phyloP scores from a whole-genome alignment of 192 early-diverging fungal species.

The Podila epigama region DNA sequence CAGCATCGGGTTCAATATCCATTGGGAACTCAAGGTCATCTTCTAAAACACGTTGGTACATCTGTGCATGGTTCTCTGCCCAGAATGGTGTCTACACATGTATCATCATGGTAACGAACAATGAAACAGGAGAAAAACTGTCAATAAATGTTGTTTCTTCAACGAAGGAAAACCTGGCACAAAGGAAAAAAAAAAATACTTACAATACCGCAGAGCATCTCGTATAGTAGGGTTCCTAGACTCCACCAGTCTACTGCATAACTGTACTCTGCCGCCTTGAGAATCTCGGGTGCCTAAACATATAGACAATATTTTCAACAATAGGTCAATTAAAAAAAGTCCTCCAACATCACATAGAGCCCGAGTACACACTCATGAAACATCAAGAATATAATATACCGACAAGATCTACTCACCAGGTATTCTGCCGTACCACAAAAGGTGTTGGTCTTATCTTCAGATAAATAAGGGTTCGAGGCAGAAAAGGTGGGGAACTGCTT shows the following conservation, averaged over 20 bases:
- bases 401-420: conserved; percentile 45
- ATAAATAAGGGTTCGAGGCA: conserved; percentile 10
- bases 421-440: conserved; percentile 87
- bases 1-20: conserved; percentile 52
- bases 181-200: conserved; percentile 11
- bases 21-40: conserved; percentile 60
- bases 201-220: conserved; percentile 85
- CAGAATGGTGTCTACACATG: conserved; percentile 58
- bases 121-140: no score
- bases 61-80: conserved; percentile 62
- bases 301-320: no score
- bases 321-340: background rate
- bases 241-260: conserved; percentile 92
- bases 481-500: conserved; percentile 69
- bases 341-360: background rate
- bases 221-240: conserved; percentile 89
- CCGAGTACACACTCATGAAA: background rate
- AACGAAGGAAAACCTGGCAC: background rate
- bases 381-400: background rate
- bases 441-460: conserved; percentile 58
- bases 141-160: background rate
- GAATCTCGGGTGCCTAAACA: conserved; percentile 84
- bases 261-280: conserved; percentile 67
- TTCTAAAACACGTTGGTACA: conserved; percentile 66
- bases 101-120: no score